These are phyloP conservation scores for Carpinus viminea DNA, from an alignment of 306 rosid species.

Conservation along the genomic window DNA sequence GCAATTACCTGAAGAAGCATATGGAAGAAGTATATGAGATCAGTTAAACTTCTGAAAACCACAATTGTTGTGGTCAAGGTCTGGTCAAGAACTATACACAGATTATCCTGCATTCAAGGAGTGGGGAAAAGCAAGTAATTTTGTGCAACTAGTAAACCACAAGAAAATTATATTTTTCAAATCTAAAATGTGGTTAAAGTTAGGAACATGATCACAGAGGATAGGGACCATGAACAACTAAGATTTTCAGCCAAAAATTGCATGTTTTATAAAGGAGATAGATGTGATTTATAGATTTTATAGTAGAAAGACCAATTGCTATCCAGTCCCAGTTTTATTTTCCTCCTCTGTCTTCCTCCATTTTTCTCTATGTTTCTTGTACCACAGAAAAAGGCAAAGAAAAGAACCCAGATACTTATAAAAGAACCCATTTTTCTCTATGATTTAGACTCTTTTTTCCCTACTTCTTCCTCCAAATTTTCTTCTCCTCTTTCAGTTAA, in stretches of 20 bases:
- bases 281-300: neutral
- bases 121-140: slow-evolving; percentile 1
- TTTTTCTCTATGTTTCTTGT: neutral
- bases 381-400: neutral
- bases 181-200: neutral
- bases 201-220: neutral
- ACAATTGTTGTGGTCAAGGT: slow-evolving; percentile 50
- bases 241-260: neutral
- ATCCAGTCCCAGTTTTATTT: neutral
- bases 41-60: slow-evolving; percentile 68
- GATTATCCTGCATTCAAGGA: slow-evolving; percentile 39
- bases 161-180: neutral
- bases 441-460: no score
- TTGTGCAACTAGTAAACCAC: neutral
- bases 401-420: neutral
- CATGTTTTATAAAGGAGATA: neutral
- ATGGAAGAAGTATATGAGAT: slow-evolving; percentile 62
- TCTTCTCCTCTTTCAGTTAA: no score
- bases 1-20: slow-evolving; percentile 77
- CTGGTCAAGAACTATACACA: slow-evolving; percentile 54
- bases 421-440: no score
- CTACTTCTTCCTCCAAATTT: no score
- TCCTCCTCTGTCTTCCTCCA: neutral
- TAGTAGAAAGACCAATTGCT: neutral
- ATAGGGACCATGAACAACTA: neutral